phyloP scores from a whole-genome alignment of 2,329 filamentous ascomycete species.

The Aspergillus sp. region DNA sequence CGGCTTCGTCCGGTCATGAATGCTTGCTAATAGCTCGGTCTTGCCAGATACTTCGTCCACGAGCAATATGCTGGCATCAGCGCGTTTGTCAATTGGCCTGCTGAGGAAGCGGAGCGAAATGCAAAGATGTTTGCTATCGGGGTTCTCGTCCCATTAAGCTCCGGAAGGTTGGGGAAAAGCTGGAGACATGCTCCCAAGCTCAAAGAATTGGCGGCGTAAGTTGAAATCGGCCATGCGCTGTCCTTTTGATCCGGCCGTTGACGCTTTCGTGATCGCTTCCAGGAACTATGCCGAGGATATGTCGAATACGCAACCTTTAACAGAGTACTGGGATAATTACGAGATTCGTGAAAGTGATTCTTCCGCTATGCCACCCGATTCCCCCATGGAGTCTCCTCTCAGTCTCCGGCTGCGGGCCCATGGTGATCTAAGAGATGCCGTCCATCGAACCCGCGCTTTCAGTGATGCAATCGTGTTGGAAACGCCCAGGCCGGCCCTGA shows the following conservation, averaged over 20 bases:
- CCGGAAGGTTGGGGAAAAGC: constrained; percentile 79
- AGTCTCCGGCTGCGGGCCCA: constrained; percentile 54
- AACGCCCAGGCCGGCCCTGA: constrained; percentile 60
- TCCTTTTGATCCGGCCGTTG: constrained; percentile 10
- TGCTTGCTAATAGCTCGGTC: constrained; percentile 14
- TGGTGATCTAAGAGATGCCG: constrained; percentile 44
- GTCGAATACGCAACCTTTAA: constrained; percentile 64
- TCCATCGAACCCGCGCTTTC: constrained; percentile 40
- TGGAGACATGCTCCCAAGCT: constrained; percentile 84
- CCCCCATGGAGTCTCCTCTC: constrained; percentile 56
- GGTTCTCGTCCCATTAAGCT: constrained; percentile 79
- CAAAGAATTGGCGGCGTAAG: constrained; percentile 71
- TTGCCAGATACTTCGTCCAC: constrained; percentile 84
- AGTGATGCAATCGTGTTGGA: constrained; percentile 46
- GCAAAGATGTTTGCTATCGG: constrained; percentile 93
- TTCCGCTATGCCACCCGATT: constrained; percentile 41
- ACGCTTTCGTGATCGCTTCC: constrained; percentile 9
- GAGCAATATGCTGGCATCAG: constrained; percentile 81
- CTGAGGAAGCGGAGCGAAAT: constrained; percentile 76
- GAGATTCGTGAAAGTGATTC: constrained; percentile 41
- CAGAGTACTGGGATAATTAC: constrained; percentile 73
- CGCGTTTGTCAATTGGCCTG: constrained; percentile 83
- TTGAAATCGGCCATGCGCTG: neutral
- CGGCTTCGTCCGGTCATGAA: neutral
- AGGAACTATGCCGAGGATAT: constrained; percentile 64